These are phyloP conservation scores for Rhizomucor pusillus DNA, from an alignment of 371 early-diverging fungal species.

Conservation along the genomic window DNA sequence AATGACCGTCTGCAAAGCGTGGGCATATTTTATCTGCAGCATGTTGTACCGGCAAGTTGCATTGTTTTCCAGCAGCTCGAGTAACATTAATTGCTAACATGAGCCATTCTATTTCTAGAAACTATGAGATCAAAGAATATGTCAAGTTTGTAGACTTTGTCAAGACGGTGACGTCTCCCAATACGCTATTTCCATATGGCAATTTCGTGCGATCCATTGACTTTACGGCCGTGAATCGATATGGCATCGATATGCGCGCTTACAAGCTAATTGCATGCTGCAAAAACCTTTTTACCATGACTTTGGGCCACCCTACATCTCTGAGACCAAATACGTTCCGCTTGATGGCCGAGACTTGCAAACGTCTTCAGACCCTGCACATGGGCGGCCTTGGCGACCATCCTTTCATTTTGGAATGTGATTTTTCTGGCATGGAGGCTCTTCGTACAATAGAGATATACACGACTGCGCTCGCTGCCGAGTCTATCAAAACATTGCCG, in stretches of 20 bases:
- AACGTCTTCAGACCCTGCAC: conserved; percentile 9
- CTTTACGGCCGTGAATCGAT: conserved; percentile 15
- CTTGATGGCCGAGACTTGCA: conserved; percentile 9
- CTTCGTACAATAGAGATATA: conserved; percentile 7
- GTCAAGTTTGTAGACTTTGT: conserved; percentile 17
- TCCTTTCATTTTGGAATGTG: conserved; percentile 22
- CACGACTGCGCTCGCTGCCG: conserved; percentile 8
- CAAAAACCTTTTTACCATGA: conserved; percentile 9
- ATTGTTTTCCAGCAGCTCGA: too few species aligned
- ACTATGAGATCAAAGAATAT: conserved; percentile 15
- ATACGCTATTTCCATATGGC: conserved; percentile 10
- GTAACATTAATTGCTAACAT: too few species aligned
- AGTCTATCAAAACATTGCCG: conserved; percentile 11
- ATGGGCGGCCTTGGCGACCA: conserved; percentile 16
- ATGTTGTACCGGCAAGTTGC: conserved; percentile 11
- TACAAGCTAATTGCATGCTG: conserved; percentile 13
- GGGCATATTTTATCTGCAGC: conserved; percentile 20
- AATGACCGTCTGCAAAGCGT: conserved; percentile 12
- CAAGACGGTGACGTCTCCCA: conserved; percentile 5
- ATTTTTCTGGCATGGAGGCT: conserved; percentile 12
- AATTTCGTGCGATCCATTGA: conserved; percentile 13
- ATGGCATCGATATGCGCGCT: conserved; percentile 15
- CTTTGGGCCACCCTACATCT: conserved; percentile 18
- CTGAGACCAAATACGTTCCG: conserved; percentile 11
- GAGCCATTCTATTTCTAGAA: conserved; percentile 4